Conservation (phyloP, 768 basidiomycete genomes). For the Russula sp. region DNA sequence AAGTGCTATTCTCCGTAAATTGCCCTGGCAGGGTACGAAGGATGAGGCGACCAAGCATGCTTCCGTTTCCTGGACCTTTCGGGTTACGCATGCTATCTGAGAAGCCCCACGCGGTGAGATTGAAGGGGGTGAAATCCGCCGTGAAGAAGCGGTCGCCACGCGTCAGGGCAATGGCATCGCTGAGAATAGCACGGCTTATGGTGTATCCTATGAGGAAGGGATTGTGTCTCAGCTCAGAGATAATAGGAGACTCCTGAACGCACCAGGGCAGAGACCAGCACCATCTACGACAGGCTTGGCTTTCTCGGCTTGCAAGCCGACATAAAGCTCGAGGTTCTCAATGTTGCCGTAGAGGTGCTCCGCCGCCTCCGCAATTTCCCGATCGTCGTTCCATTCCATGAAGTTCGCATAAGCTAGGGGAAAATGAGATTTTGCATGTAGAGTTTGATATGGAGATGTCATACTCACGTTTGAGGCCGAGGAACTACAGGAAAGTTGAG, state of each 20-base stretch:
- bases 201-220: slow-evolving; percentile 54
- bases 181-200: slow-evolving; percentile 77
- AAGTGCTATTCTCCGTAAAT: slow-evolving; percentile 62
- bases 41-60: slow-evolving; percentile 67
- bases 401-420: slow-evolving; percentile 58
- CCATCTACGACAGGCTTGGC: slow-evolving; percentile 69
- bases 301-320: slow-evolving; percentile 74
- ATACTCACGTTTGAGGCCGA: slow-evolving; percentile 66
- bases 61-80: slow-evolving; percentile 67
- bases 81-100: slow-evolving; percentile 74
- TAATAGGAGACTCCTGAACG: slow-evolving; percentile 14
- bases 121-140: slow-evolving; percentile 73
- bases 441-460: neutral
- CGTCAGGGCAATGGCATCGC: slow-evolving; percentile 81
- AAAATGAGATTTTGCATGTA: neutral
- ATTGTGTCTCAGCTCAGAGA: neutral
- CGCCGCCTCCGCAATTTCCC: slow-evolving; percentile 61
- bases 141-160: slow-evolving; percentile 83
- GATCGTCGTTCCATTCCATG: slow-evolving; percentile 75
- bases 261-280: slow-evolving; percentile 80
- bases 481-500: slow-evolving; percentile 38
- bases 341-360: slow-evolving; percentile 76
- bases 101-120: slow-evolving; percentile 81
- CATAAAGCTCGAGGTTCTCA: slow-evolving; percentile 73
- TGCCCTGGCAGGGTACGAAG: slow-evolving; percentile 67